Evolutionary conservation across 345 rosid species (phyloP).

Genomic region (Bretschneidera sinensis): DNA sequence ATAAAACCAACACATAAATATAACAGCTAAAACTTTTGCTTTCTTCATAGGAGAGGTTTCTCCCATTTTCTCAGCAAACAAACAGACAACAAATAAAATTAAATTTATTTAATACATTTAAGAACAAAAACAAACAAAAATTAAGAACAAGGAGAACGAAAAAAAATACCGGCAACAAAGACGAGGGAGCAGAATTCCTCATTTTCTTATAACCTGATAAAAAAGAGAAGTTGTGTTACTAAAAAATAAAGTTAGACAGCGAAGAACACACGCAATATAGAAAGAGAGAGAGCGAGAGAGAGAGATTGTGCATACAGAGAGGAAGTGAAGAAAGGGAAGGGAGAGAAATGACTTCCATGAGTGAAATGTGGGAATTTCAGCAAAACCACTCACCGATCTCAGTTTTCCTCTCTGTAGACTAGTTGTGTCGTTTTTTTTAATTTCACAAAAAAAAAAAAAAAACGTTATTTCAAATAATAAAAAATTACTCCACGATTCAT

Average conservation of each 20-base stretch:
- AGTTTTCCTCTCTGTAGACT: conserved; percentile 34
- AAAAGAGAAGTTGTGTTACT: not conserved
- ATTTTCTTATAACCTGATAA: conserved; percentile 29
- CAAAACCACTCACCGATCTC: conserved; percentile 33
- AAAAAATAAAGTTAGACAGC: not conserved
- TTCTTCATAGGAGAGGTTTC: conserved; percentile 5
- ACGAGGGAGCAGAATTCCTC: conserved; percentile 22
- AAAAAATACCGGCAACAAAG: conserved; percentile 38
- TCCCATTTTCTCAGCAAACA: conserved; percentile 15
- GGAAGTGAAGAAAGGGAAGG: conserved; percentile 22
- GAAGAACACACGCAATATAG: not conserved
- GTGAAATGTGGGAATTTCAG: conserved; percentile 18
- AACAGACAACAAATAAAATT: not conserved
- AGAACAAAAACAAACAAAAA: not conserved
- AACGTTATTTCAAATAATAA: too few species aligned
- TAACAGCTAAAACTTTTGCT: not conserved
- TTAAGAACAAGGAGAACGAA: not conserved
- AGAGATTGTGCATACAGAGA: conserved; percentile 28
- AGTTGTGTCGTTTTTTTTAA: too few species aligned
- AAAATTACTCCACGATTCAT: too few species aligned
- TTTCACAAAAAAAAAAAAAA: too few species aligned
- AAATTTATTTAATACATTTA: not conserved
- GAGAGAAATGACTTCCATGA: conserved; percentile 51
- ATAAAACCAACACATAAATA: not conserved
- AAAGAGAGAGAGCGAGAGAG: not conserved